phyloP scores from a whole-genome alignment of 805 yeast genomes.

The Saturnispora silvae region DNA sequence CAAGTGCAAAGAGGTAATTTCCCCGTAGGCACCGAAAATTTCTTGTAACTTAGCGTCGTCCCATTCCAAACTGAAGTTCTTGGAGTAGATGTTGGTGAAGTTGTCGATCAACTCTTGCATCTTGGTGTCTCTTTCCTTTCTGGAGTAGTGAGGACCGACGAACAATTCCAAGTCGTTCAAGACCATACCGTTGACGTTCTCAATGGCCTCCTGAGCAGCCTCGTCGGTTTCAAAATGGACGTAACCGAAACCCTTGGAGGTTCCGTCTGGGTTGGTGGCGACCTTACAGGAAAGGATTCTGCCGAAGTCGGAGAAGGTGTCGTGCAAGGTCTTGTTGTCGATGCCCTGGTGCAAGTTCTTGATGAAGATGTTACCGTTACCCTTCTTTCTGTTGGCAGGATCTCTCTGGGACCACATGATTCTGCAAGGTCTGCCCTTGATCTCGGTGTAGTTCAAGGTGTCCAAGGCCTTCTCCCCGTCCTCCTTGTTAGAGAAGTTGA shows the following conservation, averaged over 20 bases:
- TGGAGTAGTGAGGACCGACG: constrained; percentile 90
- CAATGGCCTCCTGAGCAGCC: constrained; percentile 90
- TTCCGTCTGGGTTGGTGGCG: constrained; percentile 86
- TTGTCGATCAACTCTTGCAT: constrained; percentile 81
- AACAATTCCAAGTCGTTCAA: constrained; percentile 91
- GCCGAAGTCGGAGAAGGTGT: constrained; percentile 95
- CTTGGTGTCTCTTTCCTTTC: constrained; percentile 89
- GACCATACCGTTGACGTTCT: constrained; percentile 96
- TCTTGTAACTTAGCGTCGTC: constrained; percentile 61
- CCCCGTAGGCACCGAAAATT: constrained; percentile 65
- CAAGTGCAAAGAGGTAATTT: constrained; percentile 71
- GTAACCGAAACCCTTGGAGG: constrained; percentile 92
- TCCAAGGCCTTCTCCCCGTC: constrained; percentile 94
- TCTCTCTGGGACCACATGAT: constrained; percentile 99
- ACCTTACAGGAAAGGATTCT: constrained; percentile 93
- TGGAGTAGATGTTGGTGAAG: constrained; percentile 93
- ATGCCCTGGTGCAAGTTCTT: constrained; percentile 97
- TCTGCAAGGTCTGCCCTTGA: constrained; percentile 95
- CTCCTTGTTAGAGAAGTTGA: constrained; percentile 79
- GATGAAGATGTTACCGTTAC: constrained; percentile 94
- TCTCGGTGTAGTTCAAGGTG: constrained; percentile 85
- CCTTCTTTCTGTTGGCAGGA: constrained; percentile 88
- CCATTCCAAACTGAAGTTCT: constrained; percentile 71
- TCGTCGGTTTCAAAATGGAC: constrained; percentile 92
- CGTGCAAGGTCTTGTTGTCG: constrained; percentile 97